phyloP scores from a whole-genome alignment of 768 basidiomycete genomes.

The Tricholoma hemisulphureum region DNA sequence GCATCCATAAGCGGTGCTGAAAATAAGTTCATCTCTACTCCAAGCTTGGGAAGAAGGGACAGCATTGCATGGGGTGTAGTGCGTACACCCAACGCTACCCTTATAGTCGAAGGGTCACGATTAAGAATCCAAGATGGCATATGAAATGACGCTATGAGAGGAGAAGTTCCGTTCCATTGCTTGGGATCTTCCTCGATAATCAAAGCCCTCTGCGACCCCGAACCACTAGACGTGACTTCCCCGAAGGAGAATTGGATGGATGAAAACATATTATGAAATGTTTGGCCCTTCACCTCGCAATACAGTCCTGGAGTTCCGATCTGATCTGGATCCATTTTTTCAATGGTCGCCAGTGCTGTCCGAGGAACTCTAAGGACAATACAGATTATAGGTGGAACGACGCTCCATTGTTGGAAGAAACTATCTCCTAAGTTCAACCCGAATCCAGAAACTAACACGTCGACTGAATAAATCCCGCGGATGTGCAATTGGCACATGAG shows the following conservation, averaged over 20 bases:
- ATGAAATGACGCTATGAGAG: constrained; percentile 26
- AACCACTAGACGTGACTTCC: constrained; percentile 15
- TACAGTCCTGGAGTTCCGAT: constrained; percentile 27
- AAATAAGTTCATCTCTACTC: constrained; percentile 26
- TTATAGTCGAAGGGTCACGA: not conserved
- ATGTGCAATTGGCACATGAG: constrained; percentile 31
- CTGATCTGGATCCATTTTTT: constrained; percentile 7
- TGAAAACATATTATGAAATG: constrained; percentile 25
- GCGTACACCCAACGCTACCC: constrained; percentile 19
- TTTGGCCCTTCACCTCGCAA: constrained; percentile 19
- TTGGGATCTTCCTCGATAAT: constrained; percentile 20
- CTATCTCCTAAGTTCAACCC: not conserved
- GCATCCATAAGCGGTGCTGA: constrained; percentile 27
- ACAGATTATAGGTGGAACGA: constrained; percentile 31
- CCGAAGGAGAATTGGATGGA: constrained; percentile 25
- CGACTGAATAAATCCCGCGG: constrained; percentile 23
- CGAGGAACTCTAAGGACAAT: constrained; percentile 33
- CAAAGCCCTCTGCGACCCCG: constrained; percentile 8
- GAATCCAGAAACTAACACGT: not conserved
- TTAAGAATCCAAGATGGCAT: constrained; percentile 23
- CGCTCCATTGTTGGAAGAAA: constrained; percentile 26
- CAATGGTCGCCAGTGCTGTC: constrained; percentile 21
- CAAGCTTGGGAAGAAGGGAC: constrained; percentile 18
- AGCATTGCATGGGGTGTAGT: constrained; percentile 17
- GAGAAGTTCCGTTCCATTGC: constrained; percentile 23